These are phyloP conservation scores for Dendryphion nanum DNA, from an alignment of 2,329 filamentous ascomycete species.

Conservation along the genomic window DNA sequence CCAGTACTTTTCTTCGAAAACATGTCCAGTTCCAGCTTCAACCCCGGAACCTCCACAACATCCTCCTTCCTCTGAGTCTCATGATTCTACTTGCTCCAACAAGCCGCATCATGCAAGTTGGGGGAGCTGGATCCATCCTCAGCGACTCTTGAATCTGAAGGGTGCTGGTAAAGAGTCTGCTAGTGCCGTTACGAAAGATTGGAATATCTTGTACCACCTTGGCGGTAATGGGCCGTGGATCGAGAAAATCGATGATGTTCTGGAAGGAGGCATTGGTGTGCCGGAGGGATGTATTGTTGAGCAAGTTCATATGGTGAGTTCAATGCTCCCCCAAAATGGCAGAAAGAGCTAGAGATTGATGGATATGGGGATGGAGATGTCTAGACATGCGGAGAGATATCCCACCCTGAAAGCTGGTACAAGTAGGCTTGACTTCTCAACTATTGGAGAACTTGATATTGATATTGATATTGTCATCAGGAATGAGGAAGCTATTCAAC, in stretches of 20 bases:
- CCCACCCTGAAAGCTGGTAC: slow-evolving; percentile 52
- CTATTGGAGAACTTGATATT: slow-evolving; percentile 15
- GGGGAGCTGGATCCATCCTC: slow-evolving; percentile 36
- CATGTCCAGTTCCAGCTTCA: too few relatives aligned
- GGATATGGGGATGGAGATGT: slow-evolving; percentile 48
- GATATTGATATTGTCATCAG: slow-evolving; percentile 34
- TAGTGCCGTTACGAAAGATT: slow-evolving; percentile 33
- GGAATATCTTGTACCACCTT: slow-evolving; percentile 54
- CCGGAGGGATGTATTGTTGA: slow-evolving; percentile 53
- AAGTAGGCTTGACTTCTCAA: slow-evolving; percentile 41
- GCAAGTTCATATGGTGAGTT: slow-evolving; percentile 57
- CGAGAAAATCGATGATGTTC: slow-evolving; percentile 45
- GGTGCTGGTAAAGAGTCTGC: slow-evolving; percentile 20
- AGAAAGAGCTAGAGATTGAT: slow-evolving; percentile 11
- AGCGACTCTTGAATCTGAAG: slow-evolving; percentile 15
- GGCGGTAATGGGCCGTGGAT: slow-evolving; percentile 58
- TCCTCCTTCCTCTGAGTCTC: too few relatives aligned
- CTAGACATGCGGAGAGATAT: slow-evolving; percentile 58
- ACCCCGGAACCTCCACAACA: too few relatives aligned
- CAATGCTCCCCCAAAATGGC: not conserved
- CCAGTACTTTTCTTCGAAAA: slow-evolving; percentile 3
- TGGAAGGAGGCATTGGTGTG: slow-evolving; percentile 41
- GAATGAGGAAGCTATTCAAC: slow-evolving; percentile 48
- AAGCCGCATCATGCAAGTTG: slow-evolving; percentile 35
- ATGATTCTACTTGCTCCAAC: slow-evolving; percentile 22